Evolutionary conservation across 2,329 filamentous ascomycete genomes (phyloP).

Genomic region (Blastomyces emzantsi): DNA sequence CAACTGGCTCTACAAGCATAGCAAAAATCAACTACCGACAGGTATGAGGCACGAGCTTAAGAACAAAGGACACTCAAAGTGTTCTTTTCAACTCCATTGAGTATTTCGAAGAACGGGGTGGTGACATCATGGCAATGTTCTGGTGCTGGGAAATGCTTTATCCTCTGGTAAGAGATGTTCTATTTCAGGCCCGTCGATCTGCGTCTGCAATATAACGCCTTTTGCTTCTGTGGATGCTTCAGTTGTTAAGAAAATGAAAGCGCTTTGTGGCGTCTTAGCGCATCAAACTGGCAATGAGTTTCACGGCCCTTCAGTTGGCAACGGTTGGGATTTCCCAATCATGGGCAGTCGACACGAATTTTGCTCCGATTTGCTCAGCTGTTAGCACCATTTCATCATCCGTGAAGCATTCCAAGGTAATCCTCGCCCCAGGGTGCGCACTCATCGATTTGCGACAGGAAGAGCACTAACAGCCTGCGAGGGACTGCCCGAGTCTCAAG

Average conservation of each 20-base stretch:
- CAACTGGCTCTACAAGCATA: background rate
- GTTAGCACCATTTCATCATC: background rate
- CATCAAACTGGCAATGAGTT: no score
- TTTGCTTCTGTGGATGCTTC: no score
- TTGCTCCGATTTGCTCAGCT: background rate
- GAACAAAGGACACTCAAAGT: background rate
- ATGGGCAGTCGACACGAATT: background rate
- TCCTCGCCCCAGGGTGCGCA: background rate
- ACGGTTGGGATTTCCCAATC: background rate
- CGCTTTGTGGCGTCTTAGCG: no score
- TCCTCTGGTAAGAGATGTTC: background rate
- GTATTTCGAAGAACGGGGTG: background rate
- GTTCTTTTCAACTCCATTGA: background rate
- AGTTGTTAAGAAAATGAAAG: no score
- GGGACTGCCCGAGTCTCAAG: background rate
- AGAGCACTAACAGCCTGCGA: background rate
- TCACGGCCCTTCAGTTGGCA: background rate
- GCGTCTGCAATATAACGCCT: no score
- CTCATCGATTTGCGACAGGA: constrained; percentile 10
- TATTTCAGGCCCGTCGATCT: background rate
- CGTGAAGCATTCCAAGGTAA: background rate
- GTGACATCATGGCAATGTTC: background rate
- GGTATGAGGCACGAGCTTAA: background rate
- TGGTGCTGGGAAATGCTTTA: background rate
- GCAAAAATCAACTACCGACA: background rate